phyloP scores from a whole-genome alignment of 768 basidiomycete species.

The Pleurotus platypus region DNA sequence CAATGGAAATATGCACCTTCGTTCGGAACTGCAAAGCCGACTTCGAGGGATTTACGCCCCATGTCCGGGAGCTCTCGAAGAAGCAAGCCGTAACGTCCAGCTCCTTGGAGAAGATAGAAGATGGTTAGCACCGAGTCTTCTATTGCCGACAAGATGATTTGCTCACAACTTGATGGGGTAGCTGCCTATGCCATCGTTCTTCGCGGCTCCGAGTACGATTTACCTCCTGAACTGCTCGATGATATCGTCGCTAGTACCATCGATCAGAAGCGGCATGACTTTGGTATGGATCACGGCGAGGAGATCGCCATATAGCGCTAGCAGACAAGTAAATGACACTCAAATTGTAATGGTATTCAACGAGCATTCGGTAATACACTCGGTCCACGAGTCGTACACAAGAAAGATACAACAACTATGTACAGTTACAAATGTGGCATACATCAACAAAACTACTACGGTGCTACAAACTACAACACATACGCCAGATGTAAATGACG shows the following conservation, averaged over 20 bases:
- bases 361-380: not conserved
- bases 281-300: constrained; percentile 6
- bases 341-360: not conserved
- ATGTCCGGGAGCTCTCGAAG: constrained; percentile 71
- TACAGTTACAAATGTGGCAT: not conserved
- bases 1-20: constrained; percentile 62
- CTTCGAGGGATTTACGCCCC: constrained; percentile 73
- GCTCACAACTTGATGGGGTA: constrained; percentile 22
- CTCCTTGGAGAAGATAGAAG: constrained; percentile 94
- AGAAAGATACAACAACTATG: not conserved
- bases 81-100: constrained; percentile 85
- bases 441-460: not conserved
- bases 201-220: constrained; percentile 69
- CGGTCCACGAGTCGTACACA: not conserved
- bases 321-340: not conserved
- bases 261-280: constrained; percentile 23
- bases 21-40: constrained; percentile 77
- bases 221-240: constrained; percentile 64
- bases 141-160: not conserved
- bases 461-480: not conserved
- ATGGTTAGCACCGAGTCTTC: constrained; percentile 47
- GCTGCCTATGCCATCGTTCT: constrained; percentile 73
- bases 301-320: not conserved
- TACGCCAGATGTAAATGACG: not conserved
- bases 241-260: constrained; percentile 58